phyloP scores from a whole-genome alignment of 371 early-diverging fungal species.

The Mortierella sp. region DNA sequence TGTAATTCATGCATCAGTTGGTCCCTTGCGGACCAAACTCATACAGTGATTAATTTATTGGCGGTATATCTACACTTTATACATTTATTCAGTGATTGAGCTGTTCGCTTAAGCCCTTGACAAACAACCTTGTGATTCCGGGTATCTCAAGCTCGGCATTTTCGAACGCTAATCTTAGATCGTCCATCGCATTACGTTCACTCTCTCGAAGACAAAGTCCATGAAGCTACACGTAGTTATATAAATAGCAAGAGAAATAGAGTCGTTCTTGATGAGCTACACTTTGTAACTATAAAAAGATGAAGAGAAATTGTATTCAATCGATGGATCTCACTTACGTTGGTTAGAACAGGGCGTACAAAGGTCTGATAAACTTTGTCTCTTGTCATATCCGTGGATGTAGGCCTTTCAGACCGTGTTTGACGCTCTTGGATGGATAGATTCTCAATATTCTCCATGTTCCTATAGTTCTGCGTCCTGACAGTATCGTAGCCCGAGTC shows the following conservation, averaged over 20 bases:
- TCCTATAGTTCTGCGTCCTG: conserved; percentile 29
- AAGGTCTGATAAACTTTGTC: conserved; percentile 54
- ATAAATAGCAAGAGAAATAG: not conserved
- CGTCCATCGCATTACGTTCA: conserved; percentile 68
- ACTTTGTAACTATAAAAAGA: not conserved
- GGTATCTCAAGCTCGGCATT: conserved; percentile 73
- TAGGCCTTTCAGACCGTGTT: conserved; percentile 24
- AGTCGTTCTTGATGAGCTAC: not conserved
- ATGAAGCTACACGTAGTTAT: conserved; percentile 38
- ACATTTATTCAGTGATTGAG: conserved; percentile 22
- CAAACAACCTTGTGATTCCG: conserved; percentile 67
- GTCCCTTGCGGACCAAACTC: not conserved
- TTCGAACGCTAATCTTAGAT: conserved; percentile 69
- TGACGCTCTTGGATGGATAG: conserved; percentile 31
- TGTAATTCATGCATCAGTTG: too few species aligned
- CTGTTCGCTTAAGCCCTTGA: conserved; percentile 61
- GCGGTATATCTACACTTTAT: not conserved
- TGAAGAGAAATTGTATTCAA: not conserved
- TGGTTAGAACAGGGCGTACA: conserved; percentile 47
- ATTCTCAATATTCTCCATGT: conserved; percentile 30
- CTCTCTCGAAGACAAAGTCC: conserved; percentile 63
- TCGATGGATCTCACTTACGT: conserved; percentile 26
- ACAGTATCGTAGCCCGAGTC: conserved; percentile 57
- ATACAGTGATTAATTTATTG: not conserved
- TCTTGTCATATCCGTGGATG: conserved; percentile 36